Percentiles rank a stretch among this genome's conserved stretches.
Conservation (phyloP, 192 early-diverging fungal species). For the Backusella psychrophila region DNA sequence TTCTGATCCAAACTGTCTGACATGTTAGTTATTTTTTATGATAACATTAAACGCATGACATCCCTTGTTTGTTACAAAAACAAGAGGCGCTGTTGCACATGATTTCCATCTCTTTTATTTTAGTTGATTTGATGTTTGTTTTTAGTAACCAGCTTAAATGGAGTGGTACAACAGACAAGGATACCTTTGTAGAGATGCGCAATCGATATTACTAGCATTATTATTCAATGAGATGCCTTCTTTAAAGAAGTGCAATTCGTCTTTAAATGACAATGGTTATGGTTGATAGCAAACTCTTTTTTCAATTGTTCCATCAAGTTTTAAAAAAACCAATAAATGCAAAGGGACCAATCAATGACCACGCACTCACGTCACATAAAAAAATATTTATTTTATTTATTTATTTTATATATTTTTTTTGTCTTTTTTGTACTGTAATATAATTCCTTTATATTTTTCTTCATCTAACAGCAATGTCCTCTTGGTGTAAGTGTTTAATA, state of each 20-base stretch:
- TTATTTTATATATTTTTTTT: background rate
- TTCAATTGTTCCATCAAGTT: too few species aligned
- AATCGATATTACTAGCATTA: too few species aligned
- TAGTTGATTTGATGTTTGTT: too few species aligned
- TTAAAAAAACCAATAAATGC: background rate
- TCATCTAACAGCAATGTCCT: conserved; percentile 14
- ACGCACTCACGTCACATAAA: background rate
- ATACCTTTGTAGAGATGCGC: too few species aligned
- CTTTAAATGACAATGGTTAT: too few species aligned
- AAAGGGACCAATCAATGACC: conserved; percentile 6
- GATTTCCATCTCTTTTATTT: background rate
- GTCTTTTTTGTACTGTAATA: background rate
- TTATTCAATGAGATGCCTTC: too few species aligned
- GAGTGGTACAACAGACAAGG: too few species aligned
- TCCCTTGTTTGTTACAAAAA: background rate
- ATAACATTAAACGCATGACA: background rate
- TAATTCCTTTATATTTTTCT: background rate
- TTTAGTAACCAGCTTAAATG: too few species aligned
- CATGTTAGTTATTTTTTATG: too few species aligned
- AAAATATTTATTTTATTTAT: background rate
- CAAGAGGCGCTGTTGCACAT: background rate
- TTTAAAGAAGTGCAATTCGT: too few species aligned
- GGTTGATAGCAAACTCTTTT: too few species aligned
- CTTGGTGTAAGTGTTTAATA: conserved; percentile 18
- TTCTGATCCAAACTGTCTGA: too few species aligned